A percentile compares a stretch with the other conserved stretches of the same genome.
Conservation (phyloP, 2,329 filamentous ascomycete genomes). For the Dryadomyces quercivorus region DNA sequence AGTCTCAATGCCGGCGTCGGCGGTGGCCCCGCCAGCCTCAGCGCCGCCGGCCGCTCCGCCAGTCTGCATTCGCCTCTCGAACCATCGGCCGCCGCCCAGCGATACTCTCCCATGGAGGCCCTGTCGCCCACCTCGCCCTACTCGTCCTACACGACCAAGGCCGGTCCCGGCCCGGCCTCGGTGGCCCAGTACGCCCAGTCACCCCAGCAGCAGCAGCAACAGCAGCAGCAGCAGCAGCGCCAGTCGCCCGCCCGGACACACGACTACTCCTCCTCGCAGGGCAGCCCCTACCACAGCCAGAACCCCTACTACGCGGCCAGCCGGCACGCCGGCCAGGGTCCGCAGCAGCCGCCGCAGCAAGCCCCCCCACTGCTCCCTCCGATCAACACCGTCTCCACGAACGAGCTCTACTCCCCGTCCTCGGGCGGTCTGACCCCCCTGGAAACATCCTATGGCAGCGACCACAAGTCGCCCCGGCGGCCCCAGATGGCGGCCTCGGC, state of each 20-base stretch:
- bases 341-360: slow-evolving; percentile 24
- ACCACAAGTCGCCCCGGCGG: slow-evolving; percentile 46
- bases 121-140: slow-evolving; percentile 74
- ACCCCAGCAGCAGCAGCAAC: slow-evolving; percentile 4
- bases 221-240: slow-evolving; percentile 29
- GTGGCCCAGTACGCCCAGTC: slow-evolving; percentile 39
- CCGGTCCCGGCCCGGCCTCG: slow-evolving; percentile 30
- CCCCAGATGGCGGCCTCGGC: slow-evolving; percentile 15
- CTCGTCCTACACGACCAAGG: slow-evolving; percentile 52
- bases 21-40: background rate
- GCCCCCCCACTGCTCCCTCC: slow-evolving; percentile 43
- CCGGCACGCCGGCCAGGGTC: slow-evolving; percentile 22
- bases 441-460: slow-evolving; percentile 47
- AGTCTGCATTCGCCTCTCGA: slow-evolving; percentile 62
- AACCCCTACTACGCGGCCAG: slow-evolving; percentile 44
- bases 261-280: slow-evolving; percentile 37
- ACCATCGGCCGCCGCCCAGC: slow-evolving; percentile 71
- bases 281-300: slow-evolving; percentile 22
- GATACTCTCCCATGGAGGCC: slow-evolving; percentile 93
- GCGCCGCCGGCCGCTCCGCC: slow-evolving; percentile 17
- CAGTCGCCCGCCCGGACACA: slow-evolving; percentile 66
- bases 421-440: slow-evolving; percentile 55
- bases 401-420: slow-evolving; percentile 46
- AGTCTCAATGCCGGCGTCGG: slow-evolving; percentile 10
- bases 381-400: slow-evolving; percentile 46